phyloP scores from a whole-genome alignment of 1,284 basidiomycete genomes.

The Trichosporon faecale region DNA sequence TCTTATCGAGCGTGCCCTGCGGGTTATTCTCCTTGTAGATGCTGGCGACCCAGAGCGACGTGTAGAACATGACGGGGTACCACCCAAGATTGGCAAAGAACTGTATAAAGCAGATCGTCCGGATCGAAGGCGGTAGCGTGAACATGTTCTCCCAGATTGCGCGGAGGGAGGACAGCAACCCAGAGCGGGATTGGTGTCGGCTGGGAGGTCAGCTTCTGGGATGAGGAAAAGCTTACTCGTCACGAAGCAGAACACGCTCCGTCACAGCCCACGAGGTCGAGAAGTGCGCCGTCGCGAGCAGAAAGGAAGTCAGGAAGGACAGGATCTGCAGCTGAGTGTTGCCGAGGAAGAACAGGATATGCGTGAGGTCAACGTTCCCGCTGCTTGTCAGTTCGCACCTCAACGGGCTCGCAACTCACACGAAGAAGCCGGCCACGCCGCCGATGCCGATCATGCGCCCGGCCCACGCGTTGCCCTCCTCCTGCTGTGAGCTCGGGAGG shows the following conservation, averaged over 20 bases:
- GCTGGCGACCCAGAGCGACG: slow-evolving; percentile 79
- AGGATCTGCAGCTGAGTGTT: slow-evolving; percentile 73
- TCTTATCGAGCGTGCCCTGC: slow-evolving; percentile 26
- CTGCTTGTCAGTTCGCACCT: slow-evolving; percentile 26
- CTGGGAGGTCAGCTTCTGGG: slow-evolving; percentile 24
- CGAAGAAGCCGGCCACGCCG: slow-evolving; percentile 77
- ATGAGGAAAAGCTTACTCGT: slow-evolving; percentile 45
- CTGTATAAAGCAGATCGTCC: slow-evolving; percentile 72
- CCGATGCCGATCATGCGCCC: slow-evolving; percentile 81
- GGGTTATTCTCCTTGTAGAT: slow-evolving; percentile 63
- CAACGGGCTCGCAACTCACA: slow-evolving; percentile 58
- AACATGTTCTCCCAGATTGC: slow-evolving; percentile 65
- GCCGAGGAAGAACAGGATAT: slow-evolving; percentile 64
- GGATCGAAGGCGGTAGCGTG: slow-evolving; percentile 69
- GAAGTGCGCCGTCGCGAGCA: slow-evolving; percentile 53
- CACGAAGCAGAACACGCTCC: slow-evolving; percentile 67
- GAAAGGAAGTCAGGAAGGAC: slow-evolving; percentile 54
- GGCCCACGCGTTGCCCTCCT: slow-evolving; percentile 90
- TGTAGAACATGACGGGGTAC: slow-evolving; percentile 88
- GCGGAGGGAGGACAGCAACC: slow-evolving; percentile 39
- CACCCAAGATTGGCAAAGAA: slow-evolving; percentile 76
- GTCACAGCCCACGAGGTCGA: slow-evolving; percentile 66
- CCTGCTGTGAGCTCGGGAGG: slow-evolving; percentile 64
- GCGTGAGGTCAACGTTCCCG: slow-evolving; percentile 69
- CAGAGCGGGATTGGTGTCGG: slow-evolving; percentile 43